Evolutionary conservation across 2,329 filamentous ascomycete species (phyloP), one percentile per base, ranked within the genome.

Genomic region (Lachnellula occidentalis): DNA sequence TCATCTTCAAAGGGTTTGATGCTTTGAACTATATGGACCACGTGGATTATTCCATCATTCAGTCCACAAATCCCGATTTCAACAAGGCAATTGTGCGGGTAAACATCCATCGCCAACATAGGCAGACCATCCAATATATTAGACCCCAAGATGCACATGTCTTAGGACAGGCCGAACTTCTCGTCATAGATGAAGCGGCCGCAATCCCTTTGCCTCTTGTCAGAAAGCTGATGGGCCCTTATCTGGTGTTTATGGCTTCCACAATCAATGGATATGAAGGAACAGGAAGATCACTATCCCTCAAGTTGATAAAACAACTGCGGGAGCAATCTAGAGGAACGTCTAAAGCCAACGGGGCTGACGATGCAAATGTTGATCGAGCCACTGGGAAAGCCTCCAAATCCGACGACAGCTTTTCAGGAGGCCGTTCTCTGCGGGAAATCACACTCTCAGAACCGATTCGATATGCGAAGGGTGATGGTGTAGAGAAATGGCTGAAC

Each of bases 251-350:
- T 73, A 97, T 99, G 94, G 91, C 95, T 1, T 99, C 94, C 0
- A 99, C 94, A 1, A 96, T 99, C 74, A 97, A 97, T 69, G 94
- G 94, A 55, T 99, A 99, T 70, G 94, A 99, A 75, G 94, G 94
- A 54, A 99, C 94, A 6, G 94, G 94, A 41, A 85, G 94, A 55
- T 97, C 94, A 1, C 79, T 99, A 5, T 97, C 94, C 0, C 76
- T 99, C 51, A 99, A 99, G 74, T 79, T 99, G 61, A 96, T 99
- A 61, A 95, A 97, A 70, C 92, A 99, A 72, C 82, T 99, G 22
- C 86, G 94, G 55, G 92, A 99, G 66, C 92, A 99, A 69, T 95
- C 92, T 34, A 80, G 88, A 64, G 83, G 83, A 39, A 79, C 79
- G 17, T 72, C 76, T 6, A 81, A 81, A 52, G 63, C 73, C 1